These are phyloP conservation scores for Clavispora vitiphila DNA, from an alignment of 805 yeast species.

Conservation along the genomic window DNA sequence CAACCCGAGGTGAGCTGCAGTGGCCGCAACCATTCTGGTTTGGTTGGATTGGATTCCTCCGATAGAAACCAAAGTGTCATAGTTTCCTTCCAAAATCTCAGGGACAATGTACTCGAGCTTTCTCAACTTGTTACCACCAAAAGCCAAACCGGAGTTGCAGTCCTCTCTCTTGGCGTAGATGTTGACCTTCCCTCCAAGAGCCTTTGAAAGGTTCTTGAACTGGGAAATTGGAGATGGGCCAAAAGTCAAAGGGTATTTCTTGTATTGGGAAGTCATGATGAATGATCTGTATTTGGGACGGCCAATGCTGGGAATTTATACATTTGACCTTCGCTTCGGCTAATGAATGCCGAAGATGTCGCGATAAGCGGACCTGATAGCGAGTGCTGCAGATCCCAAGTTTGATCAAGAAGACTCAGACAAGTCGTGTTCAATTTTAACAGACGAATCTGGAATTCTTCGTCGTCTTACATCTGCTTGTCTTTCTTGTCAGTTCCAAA, in stretches of 20 bases:
- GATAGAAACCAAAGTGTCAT: conserved; percentile 4
- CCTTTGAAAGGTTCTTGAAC: conserved; percentile 3
- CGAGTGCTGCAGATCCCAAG: not conserved
- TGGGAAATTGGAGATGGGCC: conserved; percentile 4
- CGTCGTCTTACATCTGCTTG: too few relatives aligned
- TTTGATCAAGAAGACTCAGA: too few relatives aligned
- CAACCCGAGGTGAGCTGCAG: conserved; percentile 4
- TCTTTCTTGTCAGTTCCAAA: too few relatives aligned
- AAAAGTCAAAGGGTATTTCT: conserved; percentile 4
- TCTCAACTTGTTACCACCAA: conserved; percentile 5
- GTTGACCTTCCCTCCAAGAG: conserved; percentile 4
- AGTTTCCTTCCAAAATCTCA: conserved; percentile 3
- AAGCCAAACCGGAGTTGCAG: conserved; percentile 5
- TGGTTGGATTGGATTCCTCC: conserved; percentile 6
- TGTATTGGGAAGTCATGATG: conserved; percentile 1
- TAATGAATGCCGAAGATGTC: not conserved
- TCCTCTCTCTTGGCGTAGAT: conserved; percentile 5
- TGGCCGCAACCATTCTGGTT: conserved; percentile 5
- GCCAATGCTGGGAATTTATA: too few relatives aligned
- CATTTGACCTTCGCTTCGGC: not conserved
- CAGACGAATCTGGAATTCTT: too few relatives aligned
- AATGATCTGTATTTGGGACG: not conserved
- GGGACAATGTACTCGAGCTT: conserved; percentile 6
- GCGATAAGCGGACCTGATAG: not conserved
- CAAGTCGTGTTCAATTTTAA: too few relatives aligned